Conservation (phyloP, 192 early-diverging fungal species). For the Linnemannia schmuckeri region DNA sequence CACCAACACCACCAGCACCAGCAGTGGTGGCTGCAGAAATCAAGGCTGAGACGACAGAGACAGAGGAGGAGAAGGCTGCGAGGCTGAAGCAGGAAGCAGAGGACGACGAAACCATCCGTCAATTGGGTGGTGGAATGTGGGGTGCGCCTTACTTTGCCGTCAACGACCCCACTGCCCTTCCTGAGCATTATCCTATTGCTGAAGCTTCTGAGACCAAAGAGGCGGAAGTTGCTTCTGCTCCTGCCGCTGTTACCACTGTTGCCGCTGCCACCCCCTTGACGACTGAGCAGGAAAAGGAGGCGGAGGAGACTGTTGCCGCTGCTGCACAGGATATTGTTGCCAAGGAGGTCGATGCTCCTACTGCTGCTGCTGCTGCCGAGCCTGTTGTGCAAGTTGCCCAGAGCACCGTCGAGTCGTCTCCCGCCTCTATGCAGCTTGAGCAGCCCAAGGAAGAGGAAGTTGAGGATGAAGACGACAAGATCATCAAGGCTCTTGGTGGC, state of each 20-base stretch:
- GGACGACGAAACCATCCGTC: constrained; percentile 42
- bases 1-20: neutral
- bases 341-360: neutral
- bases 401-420: neutral
- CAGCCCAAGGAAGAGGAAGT: constrained; percentile 1
- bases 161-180: constrained; percentile 29
- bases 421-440: neutral
- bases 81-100: constrained; percentile 33
- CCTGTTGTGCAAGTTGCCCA: neutral
- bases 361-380: too few relatives aligned
- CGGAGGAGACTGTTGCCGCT: neutral
- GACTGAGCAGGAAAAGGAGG: neutral
- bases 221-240: neutral
- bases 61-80: constrained; percentile 28
- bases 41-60: constrained; percentile 1
- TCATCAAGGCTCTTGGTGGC: constrained; percentile 24
- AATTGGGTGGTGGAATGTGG: constrained; percentile 38
- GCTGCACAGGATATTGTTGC: neutral
- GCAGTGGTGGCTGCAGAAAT: neutral
- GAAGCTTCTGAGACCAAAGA: neutral
- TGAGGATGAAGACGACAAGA: constrained; percentile 50
- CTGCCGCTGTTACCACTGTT: neutral
- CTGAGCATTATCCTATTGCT: constrained; percentile 31
- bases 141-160: constrained; percentile 36
- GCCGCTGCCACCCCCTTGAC: neutral